Evolutionary conservation across 768 basidiomycete genomes (phyloP).

Genomic region (Termitomyces sp.): DNA sequence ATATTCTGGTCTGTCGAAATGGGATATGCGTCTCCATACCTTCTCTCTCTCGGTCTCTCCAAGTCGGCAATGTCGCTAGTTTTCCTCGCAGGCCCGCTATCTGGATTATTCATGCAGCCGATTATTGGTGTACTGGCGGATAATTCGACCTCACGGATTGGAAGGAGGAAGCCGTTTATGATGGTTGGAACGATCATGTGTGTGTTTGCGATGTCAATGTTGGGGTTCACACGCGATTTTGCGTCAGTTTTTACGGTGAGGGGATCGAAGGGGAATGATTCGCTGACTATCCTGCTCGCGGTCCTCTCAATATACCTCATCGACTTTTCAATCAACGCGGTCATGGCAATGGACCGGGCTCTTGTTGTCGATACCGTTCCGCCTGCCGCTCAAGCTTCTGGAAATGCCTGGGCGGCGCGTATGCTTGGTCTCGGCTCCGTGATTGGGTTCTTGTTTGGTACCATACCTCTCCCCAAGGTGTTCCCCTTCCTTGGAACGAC

Average conservation of each 20-base stretch:
- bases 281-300: slow-evolving; percentile 71
- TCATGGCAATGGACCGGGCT: slow-evolving; percentile 87
- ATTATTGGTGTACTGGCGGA: slow-evolving; percentile 87
- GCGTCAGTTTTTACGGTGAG: slow-evolving; percentile 42
- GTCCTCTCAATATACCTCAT: slow-evolving; percentile 47
- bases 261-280: slow-evolving; percentile 42
- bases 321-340: slow-evolving; percentile 58
- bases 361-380: slow-evolving; percentile 85
- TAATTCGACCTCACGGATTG: slow-evolving; percentile 75
- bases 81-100: slow-evolving; percentile 88
- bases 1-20: slow-evolving; percentile 94
- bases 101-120: slow-evolving; percentile 88
- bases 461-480: slow-evolving; percentile 63
- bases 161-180: slow-evolving; percentile 85
- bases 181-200: slow-evolving; percentile 62
- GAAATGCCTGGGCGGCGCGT: slow-evolving; percentile 94
- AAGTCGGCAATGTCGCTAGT: slow-evolving; percentile 87
- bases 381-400: slow-evolving; percentile 66
- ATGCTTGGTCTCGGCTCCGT: slow-evolving; percentile 88
- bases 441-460: slow-evolving; percentile 82
- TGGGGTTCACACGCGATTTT: slow-evolving; percentile 76
- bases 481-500: slow-evolving; percentile 74
- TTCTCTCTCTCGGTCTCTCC: slow-evolving; percentile 81
- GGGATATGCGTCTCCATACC: slow-evolving; percentile 87
- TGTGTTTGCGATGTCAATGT: slow-evolving; percentile 65